These are phyloP conservation scores for Apophysomyces elegans DNA, from an alignment of 371 early-diverging fungal species.

Conservation along the genomic window DNA sequence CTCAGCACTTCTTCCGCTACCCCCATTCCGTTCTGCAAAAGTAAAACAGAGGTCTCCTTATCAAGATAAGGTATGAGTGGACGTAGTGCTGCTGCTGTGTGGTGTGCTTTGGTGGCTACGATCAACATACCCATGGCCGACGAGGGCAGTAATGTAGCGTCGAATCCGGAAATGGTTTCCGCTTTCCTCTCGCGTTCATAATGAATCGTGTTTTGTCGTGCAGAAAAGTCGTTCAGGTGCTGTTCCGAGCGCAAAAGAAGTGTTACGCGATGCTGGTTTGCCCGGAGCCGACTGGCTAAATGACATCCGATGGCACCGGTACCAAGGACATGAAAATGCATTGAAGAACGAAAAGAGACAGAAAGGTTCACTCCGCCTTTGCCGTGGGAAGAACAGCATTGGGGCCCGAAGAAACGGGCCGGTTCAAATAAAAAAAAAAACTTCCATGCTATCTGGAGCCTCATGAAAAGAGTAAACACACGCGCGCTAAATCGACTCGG, in stretches of 20 bases:
- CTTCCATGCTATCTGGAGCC: too few species aligned
- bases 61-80: constrained; percentile 40
- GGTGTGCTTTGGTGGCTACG: constrained; percentile 54
- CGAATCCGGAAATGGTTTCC: constrained; percentile 17
- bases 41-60: constrained; percentile 45
- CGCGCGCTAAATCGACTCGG: too few species aligned
- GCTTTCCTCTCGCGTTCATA: constrained; percentile 21
- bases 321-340: constrained; percentile 51
- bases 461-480: too few species aligned
- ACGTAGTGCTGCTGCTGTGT: constrained; percentile 48
- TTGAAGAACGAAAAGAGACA: constrained; percentile 1
- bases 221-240: constrained; percentile 29
- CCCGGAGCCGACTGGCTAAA: constrained; percentile 32
- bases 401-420: too few species aligned
- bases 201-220: constrained; percentile 27
- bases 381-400: too few species aligned
- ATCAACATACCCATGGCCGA: constrained; percentile 30
- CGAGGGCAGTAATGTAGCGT: background rate
- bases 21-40: constrained; percentile 74
- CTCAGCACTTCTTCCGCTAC: constrained; percentile 49
- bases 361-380: too few species aligned
- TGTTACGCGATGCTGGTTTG: constrained; percentile 30
- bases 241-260: constrained; percentile 36
- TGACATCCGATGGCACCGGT: constrained; percentile 54
- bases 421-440: too few species aligned